phyloP scores from a whole-genome alignment of 306 rosid species.

The Gillenia trifoliata region DNA sequence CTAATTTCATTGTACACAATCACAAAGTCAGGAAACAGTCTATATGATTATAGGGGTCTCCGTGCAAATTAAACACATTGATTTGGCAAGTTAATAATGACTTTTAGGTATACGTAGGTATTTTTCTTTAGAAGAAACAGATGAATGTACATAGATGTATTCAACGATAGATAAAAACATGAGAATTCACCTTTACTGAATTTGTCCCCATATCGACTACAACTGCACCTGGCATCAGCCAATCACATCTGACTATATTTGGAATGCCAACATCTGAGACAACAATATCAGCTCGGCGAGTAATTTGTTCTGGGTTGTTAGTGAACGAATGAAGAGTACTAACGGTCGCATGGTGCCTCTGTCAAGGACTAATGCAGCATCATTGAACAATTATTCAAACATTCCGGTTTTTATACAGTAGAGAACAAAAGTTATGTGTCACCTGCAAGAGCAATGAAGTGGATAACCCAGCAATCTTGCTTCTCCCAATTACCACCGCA shows the following conservation, averaged over 20 bases:
- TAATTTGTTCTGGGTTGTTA: slow-evolving; percentile 35
- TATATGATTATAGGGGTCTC: not conserved
- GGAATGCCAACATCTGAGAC: slow-evolving; percentile 53
- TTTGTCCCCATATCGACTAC: slow-evolving; percentile 54
- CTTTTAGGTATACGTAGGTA: not conserved
- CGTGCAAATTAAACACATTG: not conserved
- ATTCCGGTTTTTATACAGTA: not conserved
- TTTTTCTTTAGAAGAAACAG: no score
- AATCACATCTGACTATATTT: slow-evolving; percentile 33
- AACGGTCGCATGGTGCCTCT: slow-evolving; percentile 56
- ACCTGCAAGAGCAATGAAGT: slow-evolving; percentile 24
- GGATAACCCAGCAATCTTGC: slow-evolving; percentile 27
- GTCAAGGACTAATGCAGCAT: slow-evolving; percentile 8
- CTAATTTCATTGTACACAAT: not conserved
- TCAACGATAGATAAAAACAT: not conserved
- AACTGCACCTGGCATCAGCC: slow-evolving; percentile 54
- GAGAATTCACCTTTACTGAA: slow-evolving; percentile 32
- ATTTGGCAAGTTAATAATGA: not conserved
- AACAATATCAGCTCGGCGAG: slow-evolving; percentile 46
- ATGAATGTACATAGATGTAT: not conserved
- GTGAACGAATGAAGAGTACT: slow-evolving; percentile 40
- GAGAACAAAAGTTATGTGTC: not conserved
- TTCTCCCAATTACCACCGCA: slow-evolving; percentile 24
- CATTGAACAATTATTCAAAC: not conserved
- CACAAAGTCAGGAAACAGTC: not conserved